These are phyloP conservation scores for Urostyla sp. DNA, from an alignment of 73 alveolate genomes.

Conservation along the genomic window DNA sequence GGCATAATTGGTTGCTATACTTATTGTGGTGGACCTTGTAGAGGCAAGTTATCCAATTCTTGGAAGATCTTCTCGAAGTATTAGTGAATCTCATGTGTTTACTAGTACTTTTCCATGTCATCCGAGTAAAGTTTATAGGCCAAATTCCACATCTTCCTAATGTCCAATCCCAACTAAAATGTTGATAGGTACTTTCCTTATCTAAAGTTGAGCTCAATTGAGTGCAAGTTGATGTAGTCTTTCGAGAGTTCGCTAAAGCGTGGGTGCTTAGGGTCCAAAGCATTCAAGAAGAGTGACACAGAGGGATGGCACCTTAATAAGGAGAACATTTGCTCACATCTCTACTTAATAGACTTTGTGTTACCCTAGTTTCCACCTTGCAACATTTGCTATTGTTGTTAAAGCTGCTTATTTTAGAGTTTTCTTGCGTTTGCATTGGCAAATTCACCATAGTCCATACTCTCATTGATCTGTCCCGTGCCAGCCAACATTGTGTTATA, in stretches of 20 bases:
- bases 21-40: too few relatives aligned
- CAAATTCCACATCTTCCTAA: slow-evolving; percentile 24
- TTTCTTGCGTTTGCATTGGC: neutral
- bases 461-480: slow-evolving; percentile 28
- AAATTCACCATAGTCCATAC: slow-evolving; percentile 33
- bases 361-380: neutral
- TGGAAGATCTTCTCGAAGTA: slow-evolving; percentile 21
- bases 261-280: slow-evolving; percentile 30
- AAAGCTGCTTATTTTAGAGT: neutral
- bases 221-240: slow-evolving; percentile 11
- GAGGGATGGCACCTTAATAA: slow-evolving; percentile 14
- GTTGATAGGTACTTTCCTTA: slow-evolving; percentile 6
- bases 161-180: neutral
- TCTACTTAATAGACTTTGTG: slow-evolving; percentile 4
- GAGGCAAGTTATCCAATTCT: slow-evolving; percentile 8
- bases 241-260: neutral
- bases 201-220: slow-evolving; percentile 1
- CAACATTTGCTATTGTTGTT: too few relatives aligned
- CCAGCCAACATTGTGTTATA: slow-evolving; percentile 28
- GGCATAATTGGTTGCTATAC: too few relatives aligned
- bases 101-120: neutral
- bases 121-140: neutral
- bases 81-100: neutral
- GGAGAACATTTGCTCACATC: neutral
- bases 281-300: slow-evolving; percentile 3